Evolutionary conservation across 2,329 filamentous ascomycete species (phyloP).

Genomic region (Hypoxylon sp.): DNA sequence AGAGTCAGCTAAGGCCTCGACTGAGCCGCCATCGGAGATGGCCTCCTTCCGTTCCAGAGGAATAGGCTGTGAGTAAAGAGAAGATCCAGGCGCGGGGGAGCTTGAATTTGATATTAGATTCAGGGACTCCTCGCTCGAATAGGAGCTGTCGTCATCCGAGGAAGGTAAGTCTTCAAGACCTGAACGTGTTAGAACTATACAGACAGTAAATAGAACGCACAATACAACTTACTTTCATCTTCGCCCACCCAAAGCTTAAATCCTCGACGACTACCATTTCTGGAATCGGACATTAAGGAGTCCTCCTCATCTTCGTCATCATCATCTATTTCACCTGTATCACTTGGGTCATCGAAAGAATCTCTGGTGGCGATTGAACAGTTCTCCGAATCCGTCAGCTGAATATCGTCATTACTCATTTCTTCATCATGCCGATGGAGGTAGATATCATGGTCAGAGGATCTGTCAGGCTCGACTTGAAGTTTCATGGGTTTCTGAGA

Average conservation of each 20-base stretch:
- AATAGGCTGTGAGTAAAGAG: constrained; percentile 18
- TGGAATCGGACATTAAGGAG: constrained; percentile 28
- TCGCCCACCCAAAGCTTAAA: constrained; percentile 30
- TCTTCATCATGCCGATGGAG: constrained; percentile 17
- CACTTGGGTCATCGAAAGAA: constrained; percentile 21
- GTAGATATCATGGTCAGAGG: not conserved
- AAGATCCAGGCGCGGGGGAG: constrained; percentile 7
- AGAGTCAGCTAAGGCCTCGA: not conserved
- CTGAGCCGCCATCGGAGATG: not conserved
- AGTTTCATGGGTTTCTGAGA: not conserved
- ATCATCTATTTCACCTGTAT: constrained; percentile 9
- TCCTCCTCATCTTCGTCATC: constrained; percentile 8
- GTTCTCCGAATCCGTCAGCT: constrained; percentile 23
- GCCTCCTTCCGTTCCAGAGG: not conserved
- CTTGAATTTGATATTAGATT: constrained; percentile 12
- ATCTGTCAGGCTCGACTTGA: not conserved
- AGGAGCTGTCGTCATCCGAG: constrained; percentile 28
- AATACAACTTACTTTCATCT: constrained; percentile 31
- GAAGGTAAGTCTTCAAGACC: constrained; percentile 19
- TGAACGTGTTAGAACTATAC: constrained; percentile 5
- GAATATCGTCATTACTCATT: constrained; percentile 21
- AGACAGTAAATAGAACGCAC: not conserved
- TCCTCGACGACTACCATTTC: constrained; percentile 7
- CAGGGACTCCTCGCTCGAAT: constrained; percentile 22
- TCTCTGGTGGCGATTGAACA: constrained; percentile 22